These are phyloP conservation scores for Podaxis sp. DNA, from an alignment of 768 basidiomycete species.

Conservation along the genomic window DNA sequence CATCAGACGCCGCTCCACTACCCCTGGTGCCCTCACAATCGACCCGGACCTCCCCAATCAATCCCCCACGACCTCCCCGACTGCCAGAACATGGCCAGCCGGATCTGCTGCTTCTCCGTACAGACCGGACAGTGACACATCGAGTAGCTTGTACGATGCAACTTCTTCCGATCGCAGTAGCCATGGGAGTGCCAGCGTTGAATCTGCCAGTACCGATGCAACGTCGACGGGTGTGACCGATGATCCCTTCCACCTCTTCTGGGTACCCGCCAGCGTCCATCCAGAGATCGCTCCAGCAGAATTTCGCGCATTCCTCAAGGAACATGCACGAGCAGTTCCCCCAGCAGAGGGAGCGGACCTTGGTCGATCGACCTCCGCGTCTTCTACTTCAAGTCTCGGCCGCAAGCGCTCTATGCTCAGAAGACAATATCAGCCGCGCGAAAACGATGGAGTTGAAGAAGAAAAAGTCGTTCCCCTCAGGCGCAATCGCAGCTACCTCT, in stretches of 20 bases:
- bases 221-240: slow-evolving; percentile 47
- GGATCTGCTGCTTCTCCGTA: slow-evolving; percentile 22
- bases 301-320: slow-evolving; percentile 92
- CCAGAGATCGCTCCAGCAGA: slow-evolving; percentile 97
- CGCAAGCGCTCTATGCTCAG: slow-evolving; percentile 94
- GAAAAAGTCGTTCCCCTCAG: slow-evolving; percentile 65
- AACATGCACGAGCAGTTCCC: slow-evolving; percentile 69
- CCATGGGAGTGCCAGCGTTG: slow-evolving; percentile 21
- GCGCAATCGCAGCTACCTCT: slow-evolving; percentile 67
- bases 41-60: slow-evolving; percentile 91
- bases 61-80: slow-evolving; percentile 59
- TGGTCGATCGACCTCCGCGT: slow-evolving; percentile 32
- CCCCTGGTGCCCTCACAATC: slow-evolving; percentile 79
- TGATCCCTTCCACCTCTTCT: slow-evolving; percentile 92
- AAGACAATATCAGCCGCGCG: slow-evolving; percentile 84
- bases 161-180: slow-evolving; percentile 26
- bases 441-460: slow-evolving; percentile 75
- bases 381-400: slow-evolving; percentile 52
- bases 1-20: slow-evolving; percentile 79
- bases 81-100: slow-evolving; percentile 49
- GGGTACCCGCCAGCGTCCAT: slow-evolving; percentile 96
- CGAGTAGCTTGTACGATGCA: slow-evolving; percentile 20
- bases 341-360: slow-evolving; percentile 42
- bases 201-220: slow-evolving; percentile 18
- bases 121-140: slow-evolving; percentile 21